Evolutionary conservation across 1,284 basidiomycete species (phyloP).

Genomic region (Cryptococcus maquisensis): DNA sequence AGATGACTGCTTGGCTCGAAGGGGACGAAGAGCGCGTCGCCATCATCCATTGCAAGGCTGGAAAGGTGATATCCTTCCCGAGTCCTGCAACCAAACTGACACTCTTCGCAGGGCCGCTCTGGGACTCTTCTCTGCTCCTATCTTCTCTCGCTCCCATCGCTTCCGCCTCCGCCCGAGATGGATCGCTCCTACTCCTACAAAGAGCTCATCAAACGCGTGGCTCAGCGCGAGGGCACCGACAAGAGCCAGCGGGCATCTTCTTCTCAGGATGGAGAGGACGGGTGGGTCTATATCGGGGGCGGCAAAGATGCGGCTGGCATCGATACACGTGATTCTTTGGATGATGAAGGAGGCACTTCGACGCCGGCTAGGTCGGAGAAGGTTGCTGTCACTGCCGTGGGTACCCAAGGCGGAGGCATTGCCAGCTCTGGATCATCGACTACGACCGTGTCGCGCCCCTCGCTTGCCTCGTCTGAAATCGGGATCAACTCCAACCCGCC

Average conservation of each 20-base stretch:
- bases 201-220: conserved; percentile 51
- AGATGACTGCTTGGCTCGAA: conserved; percentile 73
- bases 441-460: conserved; percentile 26
- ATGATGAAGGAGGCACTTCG: not conserved
- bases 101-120: conserved; percentile 60
- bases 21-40: conserved; percentile 66
- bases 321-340: conserved; percentile 6
- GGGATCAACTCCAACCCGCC: conserved; percentile 6
- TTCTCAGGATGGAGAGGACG: conserved; percentile 6
- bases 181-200: conserved; percentile 54
- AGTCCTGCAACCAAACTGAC: not conserved
- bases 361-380: conserved; percentile 16
- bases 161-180: conserved; percentile 54
- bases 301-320: conserved; percentile 33
- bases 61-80: conserved; percentile 20
- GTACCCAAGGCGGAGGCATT: not conserved
- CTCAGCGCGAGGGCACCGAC: conserved; percentile 2
- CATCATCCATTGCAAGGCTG: conserved; percentile 86
- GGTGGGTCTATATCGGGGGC: conserved; percentile 30
- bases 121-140: conserved; percentile 77
- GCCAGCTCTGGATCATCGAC: conserved; percentile 22
- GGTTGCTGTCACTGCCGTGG: conserved; percentile 5
- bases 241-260: not conserved
- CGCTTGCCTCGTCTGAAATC: conserved; percentile 20
- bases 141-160: conserved; percentile 59